A percentile compares a stretch with the other conserved stretches of the same genome.
These are phyloP conservation scores for Tricholoma furcatifolium DNA, from an alignment of 768 basidiomycete genomes.

Conservation along the genomic window DNA sequence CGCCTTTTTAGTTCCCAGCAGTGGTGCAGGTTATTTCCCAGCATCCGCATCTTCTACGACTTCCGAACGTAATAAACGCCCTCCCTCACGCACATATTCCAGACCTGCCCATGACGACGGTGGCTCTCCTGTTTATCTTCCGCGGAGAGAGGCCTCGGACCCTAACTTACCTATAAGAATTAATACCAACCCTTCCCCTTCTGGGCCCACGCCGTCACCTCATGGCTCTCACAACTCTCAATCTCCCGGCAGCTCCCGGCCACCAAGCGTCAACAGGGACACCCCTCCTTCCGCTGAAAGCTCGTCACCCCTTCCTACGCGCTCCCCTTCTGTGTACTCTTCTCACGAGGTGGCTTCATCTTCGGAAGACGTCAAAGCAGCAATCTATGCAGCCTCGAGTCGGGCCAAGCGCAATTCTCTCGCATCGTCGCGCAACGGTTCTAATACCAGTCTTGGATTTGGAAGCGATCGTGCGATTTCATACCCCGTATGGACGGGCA, in stretches of 20 bases:
- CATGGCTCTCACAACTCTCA: constrained; percentile 12
- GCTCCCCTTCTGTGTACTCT: constrained; percentile 58
- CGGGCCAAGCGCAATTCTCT: constrained; percentile 41
- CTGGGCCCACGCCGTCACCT: constrained; percentile 28
- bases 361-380: constrained; percentile 51
- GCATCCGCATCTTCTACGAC: constrained; percentile 39
- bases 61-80: constrained; percentile 40
- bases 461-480: constrained; percentile 25
- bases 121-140: constrained; percentile 20
- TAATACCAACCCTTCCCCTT: constrained; percentile 22
- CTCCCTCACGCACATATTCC: constrained; percentile 36
- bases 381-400: constrained; percentile 31
- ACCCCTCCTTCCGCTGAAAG: constrained; percentile 29
- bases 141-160: constrained; percentile 49
- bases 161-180: constrained; percentile 32
- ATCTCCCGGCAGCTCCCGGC: constrained; percentile 53
- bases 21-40: constrained; percentile 29
- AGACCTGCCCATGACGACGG: constrained; percentile 32
- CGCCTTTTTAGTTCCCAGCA: constrained; percentile 12
- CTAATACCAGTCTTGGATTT: constrained; percentile 14
- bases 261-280: constrained; percentile 37
- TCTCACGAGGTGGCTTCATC: constrained; percentile 44
- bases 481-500: constrained; percentile 39
- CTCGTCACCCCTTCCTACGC: constrained; percentile 30
- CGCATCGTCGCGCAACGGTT: constrained; percentile 29